Base-by-base conservation (phyloP, 2,329 filamentous ascomycete species). In the Talaromyces amestolkiae region DNA sequence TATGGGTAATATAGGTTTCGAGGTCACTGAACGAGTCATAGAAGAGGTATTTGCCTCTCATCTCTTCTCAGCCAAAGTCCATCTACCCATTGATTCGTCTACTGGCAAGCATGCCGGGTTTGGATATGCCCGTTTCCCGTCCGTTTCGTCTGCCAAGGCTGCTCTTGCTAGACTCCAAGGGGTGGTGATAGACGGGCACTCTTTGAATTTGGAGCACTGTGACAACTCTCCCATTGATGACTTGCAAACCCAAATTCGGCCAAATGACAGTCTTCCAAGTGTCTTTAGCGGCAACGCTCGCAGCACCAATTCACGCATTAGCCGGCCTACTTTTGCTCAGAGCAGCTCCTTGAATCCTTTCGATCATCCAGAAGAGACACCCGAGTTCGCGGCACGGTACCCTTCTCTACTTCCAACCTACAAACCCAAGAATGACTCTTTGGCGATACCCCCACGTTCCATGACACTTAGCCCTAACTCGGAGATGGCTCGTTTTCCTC, bases 191-290 rank as follows among this genome's bases (percentile, higher is more conserved):
- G 76, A 78, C 68, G 78, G 76, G 2, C 76, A 78, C 58, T 72
- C 75, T 7, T 76, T 80, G 61, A 79, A 79, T 65, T 69, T 80
- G 27, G 78, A 80, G 64, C 75, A 74, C 61, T 77, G 74, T 63
- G 72, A 79, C 51, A 69, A 70, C 64, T 61, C 68, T 8, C 71
- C 73, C 2, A 72, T 74, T 60, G 56, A 67, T 22, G 49, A 43
- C 39, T 39, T 72, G 17, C 64, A 63, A 54, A 33, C 53, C 7
- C 27, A 49, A 22, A 9, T 53, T 17, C 37, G 56, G 13, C 39
- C 47, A 10, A 64, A 51, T 17, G 61, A 61, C 33, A 37, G 47
- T 17, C 58, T 64, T n/a, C 51, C 62, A 19, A 61, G 37, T n/a
- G 59, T 64, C n/a, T 53, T 56, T n/a, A 65, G 58, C 33, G 43